Evolutionary conservation across 202 grass and related monocot genomes (phyloP), one percentile per base, ranked within the genome.

Genomic region (Saccharum hybrid): DNA sequence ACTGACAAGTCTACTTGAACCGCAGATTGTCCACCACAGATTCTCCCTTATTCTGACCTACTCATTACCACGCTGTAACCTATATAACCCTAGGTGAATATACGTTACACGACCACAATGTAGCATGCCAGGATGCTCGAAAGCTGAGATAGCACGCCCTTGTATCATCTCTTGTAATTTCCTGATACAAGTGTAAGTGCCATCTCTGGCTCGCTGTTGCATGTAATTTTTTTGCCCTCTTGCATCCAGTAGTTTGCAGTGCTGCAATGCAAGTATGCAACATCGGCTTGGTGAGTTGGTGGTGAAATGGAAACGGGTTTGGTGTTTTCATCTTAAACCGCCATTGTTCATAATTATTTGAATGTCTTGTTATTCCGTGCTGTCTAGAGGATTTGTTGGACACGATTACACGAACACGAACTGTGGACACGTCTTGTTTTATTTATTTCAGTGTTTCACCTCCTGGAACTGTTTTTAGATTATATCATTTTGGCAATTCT

Each of bases 81-180:
- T 74, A 63, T 74, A 74, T 74, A 68, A 74, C 74, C 14, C 26
- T 90, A 86, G 83, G 62, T 78, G 79, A 83, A 68, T 78, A 38
- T 78, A 83, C 71, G 63, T 79, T 75, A 74, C 75, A 62, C 42
- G 66, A 71, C 42, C 36, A 19, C 76, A 77, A 5, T 4, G 36
- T 45, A 26, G 41, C 34, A 19, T 76, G 77, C 62, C 52, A 54
- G 60, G 78, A 68, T 77, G 45, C 65, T 12, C 2, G 3, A 23
- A 70, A 21, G 63, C 71, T 66, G 9, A 80, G 22, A 60, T 48
- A 48, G 57, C 72, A 31, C 60, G 22, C 66, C 37, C 71, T 85
- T 73, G 73, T 77, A 82, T 78, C 46, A 57, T 86, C 41, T 48
- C 62, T 8, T 51, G 77, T 80, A 79, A 81, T 30, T 21, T 38